Evolutionary conservation across 352 stramenopile species (phyloP).

Genomic region (Thalassiosira oceanica): DNA sequence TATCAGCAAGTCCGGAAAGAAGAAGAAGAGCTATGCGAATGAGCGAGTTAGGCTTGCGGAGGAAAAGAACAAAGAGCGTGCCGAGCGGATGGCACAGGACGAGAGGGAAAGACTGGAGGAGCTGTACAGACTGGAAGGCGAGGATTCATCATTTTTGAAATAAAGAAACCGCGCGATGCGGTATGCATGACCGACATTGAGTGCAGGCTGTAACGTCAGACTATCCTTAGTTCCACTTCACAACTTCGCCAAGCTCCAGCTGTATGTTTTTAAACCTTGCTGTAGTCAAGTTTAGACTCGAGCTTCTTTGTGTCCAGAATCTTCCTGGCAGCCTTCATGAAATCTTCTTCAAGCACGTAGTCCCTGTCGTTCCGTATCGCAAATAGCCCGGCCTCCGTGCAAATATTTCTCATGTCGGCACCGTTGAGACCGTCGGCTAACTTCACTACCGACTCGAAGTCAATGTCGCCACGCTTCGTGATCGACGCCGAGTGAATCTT

Average conservation of each 20-base stretch:
- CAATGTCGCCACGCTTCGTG: conserved; percentile 98
- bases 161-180: not conserved
- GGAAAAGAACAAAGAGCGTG: conserved; percentile 46
- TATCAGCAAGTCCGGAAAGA: conserved; percentile 38
- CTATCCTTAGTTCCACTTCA: not conserved
- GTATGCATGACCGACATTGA: not conserved
- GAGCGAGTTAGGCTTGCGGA: conserved; percentile 58
- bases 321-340: conserved; percentile 99
- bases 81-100: conserved; percentile 60
- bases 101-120: conserved; percentile 62
- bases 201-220: conserved; percentile 1
- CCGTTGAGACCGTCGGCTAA: conserved; percentile 99
- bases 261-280: conserved; percentile 99
- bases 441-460: conserved; percentile 99
- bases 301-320: conserved; percentile 99
- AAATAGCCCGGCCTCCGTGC: conserved; percentile 93
- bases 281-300: conserved; percentile 99
- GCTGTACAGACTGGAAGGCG: conserved; percentile 45
- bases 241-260: not conserved
- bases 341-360: conserved; percentile 99
- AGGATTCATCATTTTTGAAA: conserved; percentile 29
- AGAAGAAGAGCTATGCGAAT: conserved; percentile 74
- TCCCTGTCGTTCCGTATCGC: conserved; percentile 97
- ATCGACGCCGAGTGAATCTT: conserved; percentile 98
- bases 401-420: conserved; percentile 99